These are phyloP conservation scores for Daphne laureola DNA, from an alignment of 441 rosid species.

Conservation along the genomic window DNA sequence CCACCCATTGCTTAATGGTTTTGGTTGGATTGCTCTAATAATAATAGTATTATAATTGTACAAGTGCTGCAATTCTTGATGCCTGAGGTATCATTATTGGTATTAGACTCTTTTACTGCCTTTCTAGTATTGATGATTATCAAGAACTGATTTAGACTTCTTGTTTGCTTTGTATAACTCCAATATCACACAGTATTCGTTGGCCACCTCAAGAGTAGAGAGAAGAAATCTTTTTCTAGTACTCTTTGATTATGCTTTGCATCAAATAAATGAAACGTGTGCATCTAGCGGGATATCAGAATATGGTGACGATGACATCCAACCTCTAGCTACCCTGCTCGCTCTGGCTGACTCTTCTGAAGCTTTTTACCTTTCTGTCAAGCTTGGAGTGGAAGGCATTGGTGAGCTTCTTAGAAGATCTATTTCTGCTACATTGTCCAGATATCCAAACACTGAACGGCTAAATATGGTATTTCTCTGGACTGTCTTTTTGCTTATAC, in stretches of 20 bases:
- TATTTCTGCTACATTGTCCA: slow-evolving; percentile 66
- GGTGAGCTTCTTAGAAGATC: slow-evolving; percentile 95
- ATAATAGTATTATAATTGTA: no score
- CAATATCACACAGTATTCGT: slow-evolving; percentile 65
- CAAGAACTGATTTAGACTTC: slow-evolving; percentile 2
- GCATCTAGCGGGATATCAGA: slow-evolving; percentile 77
- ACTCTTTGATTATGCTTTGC: slow-evolving; percentile 78
- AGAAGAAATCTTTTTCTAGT: slow-evolving; percentile 86
- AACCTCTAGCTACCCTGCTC: slow-evolving; percentile 74
- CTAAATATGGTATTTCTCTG: slow-evolving; percentile 55
- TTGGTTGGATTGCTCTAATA: no score
- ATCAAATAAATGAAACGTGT: slow-evolving; percentile 85
- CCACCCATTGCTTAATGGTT: no score
- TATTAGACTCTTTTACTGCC: no score
- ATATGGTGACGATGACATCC: slow-evolving; percentile 83
- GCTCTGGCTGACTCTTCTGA: slow-evolving; percentile 92
- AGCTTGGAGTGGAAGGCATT: slow-evolving; percentile 93
- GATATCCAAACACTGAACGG: slow-evolving; percentile 80
- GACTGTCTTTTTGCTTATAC: not conserved
- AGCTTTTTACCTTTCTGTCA: slow-evolving; percentile 93
- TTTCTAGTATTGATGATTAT: no score
- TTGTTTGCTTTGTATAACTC: slow-evolving; percentile 4
- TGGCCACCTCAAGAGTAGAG: slow-evolving; percentile 81
- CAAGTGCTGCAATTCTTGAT: no score
- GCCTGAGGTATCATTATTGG: no score